phyloP scores from a whole-genome alignment of 2,329 filamentous ascomycete species.

The Apiospora pterosperma region DNA sequence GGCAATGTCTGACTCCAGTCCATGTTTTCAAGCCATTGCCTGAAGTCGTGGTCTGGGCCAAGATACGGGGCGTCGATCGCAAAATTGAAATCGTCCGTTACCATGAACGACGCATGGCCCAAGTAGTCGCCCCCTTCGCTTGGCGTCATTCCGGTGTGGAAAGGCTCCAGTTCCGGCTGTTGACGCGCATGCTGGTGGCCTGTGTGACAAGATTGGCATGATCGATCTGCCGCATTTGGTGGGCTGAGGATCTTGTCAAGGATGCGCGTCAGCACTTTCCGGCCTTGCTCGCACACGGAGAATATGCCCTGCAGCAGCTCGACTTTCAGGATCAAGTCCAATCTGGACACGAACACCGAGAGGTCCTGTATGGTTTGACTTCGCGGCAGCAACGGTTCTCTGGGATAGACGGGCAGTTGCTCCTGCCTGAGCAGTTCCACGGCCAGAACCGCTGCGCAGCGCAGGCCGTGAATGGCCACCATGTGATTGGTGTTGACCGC shows the following conservation, averaged over 20 bases:
- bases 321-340: constrained; percentile 20
- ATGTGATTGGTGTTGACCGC: constrained; percentile 26
- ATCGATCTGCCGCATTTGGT: constrained; percentile 12
- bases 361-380: constrained; percentile 34
- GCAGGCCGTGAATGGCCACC: constrained; percentile 28
- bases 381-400: constrained; percentile 28
- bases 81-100: constrained; percentile 22
- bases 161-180: neutral
- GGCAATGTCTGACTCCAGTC: constrained; percentile 26
- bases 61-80: constrained; percentile 25
- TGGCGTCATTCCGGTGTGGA: constrained; percentile 12
- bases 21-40: constrained; percentile 31
- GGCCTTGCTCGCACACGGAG: constrained; percentile 29
- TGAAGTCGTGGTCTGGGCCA: constrained; percentile 29
- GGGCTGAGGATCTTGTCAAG: constrained; percentile 32
- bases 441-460: constrained; percentile 31
- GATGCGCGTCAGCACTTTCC: constrained; percentile 31
- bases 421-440: constrained; percentile 33
- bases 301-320: constrained; percentile 22
- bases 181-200: constrained; percentile 6
- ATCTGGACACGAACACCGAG: constrained; percentile 30
- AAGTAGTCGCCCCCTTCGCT: constrained; percentile 13
- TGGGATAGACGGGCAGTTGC: constrained; percentile 28
- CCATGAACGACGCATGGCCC: constrained; percentile 7
- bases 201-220: constrained; percentile 9